These are phyloP conservation scores for Flueggea neowawraea DNA, from an alignment of 441 rosid species.

Conservation along the genomic window DNA sequence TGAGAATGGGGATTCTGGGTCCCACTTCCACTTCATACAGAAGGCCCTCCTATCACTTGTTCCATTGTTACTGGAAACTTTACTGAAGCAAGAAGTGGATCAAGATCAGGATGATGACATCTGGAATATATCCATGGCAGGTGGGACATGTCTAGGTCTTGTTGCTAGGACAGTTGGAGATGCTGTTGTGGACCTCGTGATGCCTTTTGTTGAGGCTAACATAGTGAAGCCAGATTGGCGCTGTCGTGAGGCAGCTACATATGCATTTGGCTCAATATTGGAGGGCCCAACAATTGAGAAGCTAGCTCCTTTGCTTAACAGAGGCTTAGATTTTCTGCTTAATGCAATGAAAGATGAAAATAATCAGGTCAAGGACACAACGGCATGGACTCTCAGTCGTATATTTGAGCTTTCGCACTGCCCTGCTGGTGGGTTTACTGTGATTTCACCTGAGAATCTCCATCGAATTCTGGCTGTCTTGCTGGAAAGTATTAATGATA, in stretches of 20 bases:
- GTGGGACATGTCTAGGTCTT: slow-evolving; percentile 96
- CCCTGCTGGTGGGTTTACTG: slow-evolving; percentile 74
- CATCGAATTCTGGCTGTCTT: slow-evolving; percentile 58
- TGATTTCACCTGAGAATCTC: slow-evolving; percentile 62
- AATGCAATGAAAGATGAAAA: slow-evolving; percentile 77
- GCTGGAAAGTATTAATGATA: slow-evolving; percentile 78
- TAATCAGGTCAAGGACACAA: slow-evolving; percentile 94
- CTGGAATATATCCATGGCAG: slow-evolving; percentile 97
- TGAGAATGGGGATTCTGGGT: slow-evolving; percentile 62
- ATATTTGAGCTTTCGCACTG: slow-evolving; percentile 89
- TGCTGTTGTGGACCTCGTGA: slow-evolving; percentile 78
- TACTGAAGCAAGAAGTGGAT: slow-evolving; percentile 89
- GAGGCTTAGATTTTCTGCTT: slow-evolving; percentile 80
- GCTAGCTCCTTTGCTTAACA: slow-evolving; percentile 73
- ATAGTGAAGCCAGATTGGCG: slow-evolving; percentile 76
- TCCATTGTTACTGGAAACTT: slow-evolving; percentile 79
- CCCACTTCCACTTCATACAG: slow-evolving; percentile 63
- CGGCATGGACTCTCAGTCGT: slow-evolving; percentile 95
- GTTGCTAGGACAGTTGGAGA: slow-evolving; percentile 94
- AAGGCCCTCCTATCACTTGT: slow-evolving; percentile 72
- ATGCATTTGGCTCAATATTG: slow-evolving; percentile 90
- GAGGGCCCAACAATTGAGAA: slow-evolving; percentile 84
- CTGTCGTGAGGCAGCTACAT: slow-evolving; percentile 92
- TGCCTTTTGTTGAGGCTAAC: slow-evolving; percentile 88
- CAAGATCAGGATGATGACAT: slow-evolving; percentile 87